Base-by-base conservation (phyloP, 495 filamentous ascomycete species). In the Aspergillus mulundensis region DNA sequence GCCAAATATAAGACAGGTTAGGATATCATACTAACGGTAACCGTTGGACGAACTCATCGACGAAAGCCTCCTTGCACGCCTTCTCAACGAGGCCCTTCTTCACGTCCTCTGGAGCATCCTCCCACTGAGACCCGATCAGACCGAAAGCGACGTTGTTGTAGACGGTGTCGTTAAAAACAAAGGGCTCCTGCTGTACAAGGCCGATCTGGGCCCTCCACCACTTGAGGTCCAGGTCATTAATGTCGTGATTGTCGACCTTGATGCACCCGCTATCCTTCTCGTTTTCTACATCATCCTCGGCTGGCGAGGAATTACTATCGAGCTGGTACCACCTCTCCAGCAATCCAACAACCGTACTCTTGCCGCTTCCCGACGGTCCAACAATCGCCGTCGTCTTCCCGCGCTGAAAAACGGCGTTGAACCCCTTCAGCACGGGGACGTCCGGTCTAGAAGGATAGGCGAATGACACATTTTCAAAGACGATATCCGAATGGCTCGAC, bases 91-190 rank as follows among this genome's bases (percentile, higher is more conserved):
- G 61, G 16, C 74, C 67, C 21, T 64, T 71, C 66, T 87, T 87
- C 7, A 74, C 73, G 16, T 72, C 70, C 1, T 74, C 66, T 0
- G 76, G 56, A 6, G 73, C 70, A 55, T 78, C 50, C 59, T 84
- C 84, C 76, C 74, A 82, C 44, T 80, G 67, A 1, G 81, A 82
- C 8, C 83, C 86, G 19, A 83, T 70, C 7, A 88, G 71, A 0
- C 86, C 87, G 49, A 83, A 80, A 18, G 77, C 73, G 0, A 90
- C 81, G 57, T 90, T 91, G 24, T 81, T 70, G 59, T 78, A 84
- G 36, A 90, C 84, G 3, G 82, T 82, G 44, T 81, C 77, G 60
- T 85, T 86, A 66, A 90, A 90, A 1, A 90, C 73, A 53, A 86
- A 81, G 15, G 86, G 85, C 55, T 89, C 85, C 65, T 89, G 84